Percentiles rank a stretch among this genome's conserved stretches.
Evolutionary conservation across 208 protist species (phyloP).

Genomic region (Leishmania aethiopica): DNA sequence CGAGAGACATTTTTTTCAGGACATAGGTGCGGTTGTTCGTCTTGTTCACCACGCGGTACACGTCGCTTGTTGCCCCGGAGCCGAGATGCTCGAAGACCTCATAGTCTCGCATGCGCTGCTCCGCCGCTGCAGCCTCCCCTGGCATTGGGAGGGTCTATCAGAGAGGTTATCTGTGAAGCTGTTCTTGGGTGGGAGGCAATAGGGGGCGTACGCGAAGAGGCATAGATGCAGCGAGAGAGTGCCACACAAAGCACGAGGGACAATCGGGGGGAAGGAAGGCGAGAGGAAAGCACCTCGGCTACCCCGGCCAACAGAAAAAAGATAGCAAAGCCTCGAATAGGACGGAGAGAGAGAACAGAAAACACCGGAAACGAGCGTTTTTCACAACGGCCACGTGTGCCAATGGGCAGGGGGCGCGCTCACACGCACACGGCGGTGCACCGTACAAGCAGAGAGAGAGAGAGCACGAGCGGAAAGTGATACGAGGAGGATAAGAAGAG

Average conservation of each 20-base stretch:
- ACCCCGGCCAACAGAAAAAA: background rate
- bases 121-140: constrained; percentile 17
- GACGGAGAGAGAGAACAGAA: background rate
- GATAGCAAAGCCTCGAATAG: background rate
- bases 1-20: constrained; percentile 84
- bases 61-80: constrained; percentile 68
- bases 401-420: background rate
- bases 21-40: constrained; percentile 66
- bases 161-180: background rate
- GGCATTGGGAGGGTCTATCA: constrained; percentile 1
- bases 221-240: background rate
- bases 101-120: constrained; percentile 55
- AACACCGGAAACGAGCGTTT: background rate
- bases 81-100: constrained; percentile 70
- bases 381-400: background rate
- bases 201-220: background rate
- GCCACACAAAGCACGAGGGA: background rate
- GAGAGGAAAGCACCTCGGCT: background rate
- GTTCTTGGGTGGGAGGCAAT: background rate
- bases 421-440: background rate
- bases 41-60: constrained; percentile 68
- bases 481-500: background rate
- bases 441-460: background rate
- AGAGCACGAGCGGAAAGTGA: background rate
- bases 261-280: background rate